Evolutionary conservation across 1,284 basidiomycete genomes (phyloP).

Genomic region (Boletellus sp.): DNA sequence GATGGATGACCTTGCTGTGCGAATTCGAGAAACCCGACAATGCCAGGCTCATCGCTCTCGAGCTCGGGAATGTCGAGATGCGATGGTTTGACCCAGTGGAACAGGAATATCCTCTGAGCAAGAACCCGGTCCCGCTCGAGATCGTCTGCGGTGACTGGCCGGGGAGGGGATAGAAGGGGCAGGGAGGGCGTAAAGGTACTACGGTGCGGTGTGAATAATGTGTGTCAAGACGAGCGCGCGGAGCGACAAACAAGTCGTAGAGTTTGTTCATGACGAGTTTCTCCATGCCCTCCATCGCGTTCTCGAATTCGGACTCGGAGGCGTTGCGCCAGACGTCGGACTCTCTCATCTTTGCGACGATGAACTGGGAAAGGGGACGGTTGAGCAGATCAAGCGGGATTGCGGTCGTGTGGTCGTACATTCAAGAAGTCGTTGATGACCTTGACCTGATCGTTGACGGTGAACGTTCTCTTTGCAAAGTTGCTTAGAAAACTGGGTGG

Average conservation of each 20-base stretch:
- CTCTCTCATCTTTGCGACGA: slow-evolving; percentile 81
- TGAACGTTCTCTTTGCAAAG: slow-evolving; percentile 85
- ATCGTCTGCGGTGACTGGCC: slow-evolving; percentile 91
- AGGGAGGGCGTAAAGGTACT: slow-evolving; percentile 91
- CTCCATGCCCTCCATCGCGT: slow-evolving; percentile 98
- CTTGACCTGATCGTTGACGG: slow-evolving; percentile 88
- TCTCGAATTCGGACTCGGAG: slow-evolving; percentile 86
- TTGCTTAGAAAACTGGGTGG: slow-evolving; percentile 78
- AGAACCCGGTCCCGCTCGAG: slow-evolving; percentile 92
- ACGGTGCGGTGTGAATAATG: slow-evolving; percentile 10
- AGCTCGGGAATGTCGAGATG: slow-evolving; percentile 81
- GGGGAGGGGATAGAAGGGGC: slow-evolving; percentile 54
- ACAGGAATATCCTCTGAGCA: slow-evolving; percentile 86
- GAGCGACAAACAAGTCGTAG: slow-evolving; percentile 73
- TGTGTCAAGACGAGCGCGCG: neutral
- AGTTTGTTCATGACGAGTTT: slow-evolving; percentile 98
- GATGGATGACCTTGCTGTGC: slow-evolving; percentile 74
- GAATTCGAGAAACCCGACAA: slow-evolving; percentile 88
- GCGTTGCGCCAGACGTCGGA: slow-evolving; percentile 79
- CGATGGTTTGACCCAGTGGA: slow-evolving; percentile 85
- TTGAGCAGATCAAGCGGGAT: slow-evolving; percentile 9
- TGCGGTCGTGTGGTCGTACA: slow-evolving; percentile 45
- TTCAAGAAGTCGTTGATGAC: slow-evolving; percentile 89
- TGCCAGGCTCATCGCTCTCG: slow-evolving; percentile 41
- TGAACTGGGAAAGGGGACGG: slow-evolving; percentile 59